Conservation (phyloP, 441 rosid species). For the Melianthus villosus region DNA sequence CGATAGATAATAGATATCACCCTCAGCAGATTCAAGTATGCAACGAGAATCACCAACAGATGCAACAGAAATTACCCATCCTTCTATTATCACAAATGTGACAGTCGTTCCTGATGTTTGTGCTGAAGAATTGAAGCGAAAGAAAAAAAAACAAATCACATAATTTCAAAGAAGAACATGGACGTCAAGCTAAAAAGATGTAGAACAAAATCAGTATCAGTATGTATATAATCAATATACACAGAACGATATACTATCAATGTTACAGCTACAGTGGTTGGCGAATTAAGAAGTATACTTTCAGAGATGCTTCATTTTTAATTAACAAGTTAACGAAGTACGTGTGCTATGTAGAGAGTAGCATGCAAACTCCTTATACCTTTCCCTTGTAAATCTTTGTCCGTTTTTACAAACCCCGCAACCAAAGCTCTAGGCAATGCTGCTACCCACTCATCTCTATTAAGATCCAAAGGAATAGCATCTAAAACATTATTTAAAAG, state of each 20-base stretch:
- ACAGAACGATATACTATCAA: too few species aligned
- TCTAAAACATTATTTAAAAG: slow-evolving; percentile 43
- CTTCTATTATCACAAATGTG: slow-evolving; percentile 72
- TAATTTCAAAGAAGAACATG: slow-evolving; percentile 4
- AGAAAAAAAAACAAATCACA: too few species aligned
- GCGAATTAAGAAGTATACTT: too few species aligned
- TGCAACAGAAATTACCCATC: slow-evolving; percentile 85
- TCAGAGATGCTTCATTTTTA: too few species aligned
- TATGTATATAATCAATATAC: too few species aligned
- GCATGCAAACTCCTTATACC: slow-evolving; percentile 32
- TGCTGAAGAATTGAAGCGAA: too few species aligned
- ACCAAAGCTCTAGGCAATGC: slow-evolving; percentile 78
- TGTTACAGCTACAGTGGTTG: too few species aligned
- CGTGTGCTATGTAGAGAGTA: too few species aligned
- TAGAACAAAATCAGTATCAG: too few species aligned
- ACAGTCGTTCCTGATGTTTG: slow-evolving; percentile 90
- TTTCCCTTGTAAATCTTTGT: slow-evolving; percentile 78
- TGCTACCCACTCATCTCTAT: slow-evolving; percentile 70
- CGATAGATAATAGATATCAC: slow-evolving; percentile 43
- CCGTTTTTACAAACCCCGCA: slow-evolving; percentile 88
- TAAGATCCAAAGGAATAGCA: slow-evolving; percentile 61
- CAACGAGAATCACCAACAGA: slow-evolving; percentile 90
- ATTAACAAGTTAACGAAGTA: too few species aligned
- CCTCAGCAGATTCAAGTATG: slow-evolving; percentile 55
- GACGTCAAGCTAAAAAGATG: not conserved